Evolutionary conservation across 441 rosid species (phyloP), one percentile per base, ranked within the genome.

Genomic region (Jatropha podagrica): DNA sequence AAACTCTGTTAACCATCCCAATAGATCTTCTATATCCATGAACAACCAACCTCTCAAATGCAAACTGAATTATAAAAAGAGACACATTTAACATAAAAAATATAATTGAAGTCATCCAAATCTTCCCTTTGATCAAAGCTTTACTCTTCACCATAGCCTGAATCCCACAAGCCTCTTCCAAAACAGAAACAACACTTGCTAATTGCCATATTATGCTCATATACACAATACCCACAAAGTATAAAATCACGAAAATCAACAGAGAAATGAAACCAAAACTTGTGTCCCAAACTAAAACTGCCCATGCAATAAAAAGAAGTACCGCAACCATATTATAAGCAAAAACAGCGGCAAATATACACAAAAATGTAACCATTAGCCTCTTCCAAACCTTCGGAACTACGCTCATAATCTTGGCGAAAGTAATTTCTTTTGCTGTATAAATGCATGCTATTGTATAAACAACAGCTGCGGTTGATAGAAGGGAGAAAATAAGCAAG

Each of bases 321-420:
- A 71, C 0, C 0, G 84, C 75, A 0, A 71, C 69, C 0, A 81
- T 0, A 76, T 75, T 71, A 79, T 86, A 87, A 3, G 54, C 46
- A 37, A 89, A 46, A 20, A 81, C 7, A 40, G 80, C 80, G 6
- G 51, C 23, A 55, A 75, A 82, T 12, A 78, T 76, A 49, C 85
- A 82, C 13, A 87, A 12, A 69, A 89, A 83, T 2, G 91, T 89
- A 37, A 77, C 76, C 80, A 87, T 82, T 5, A 89, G 76, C 38
- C 89, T 74, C 83, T 75, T 85, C 90, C 90, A 89, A 2, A 89
- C 91, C 81, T 74, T 83, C 0, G 91, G 91, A 26, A 89, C 90
- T 7, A 86, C 90, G 60, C 84, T 85, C 74, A 86, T 78, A 59
- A 85, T 88, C 71, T 83, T 86, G 18, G 26, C 7, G 68, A 89